A percentile compares a stretch with the other conserved stretches of the same genome.
These are phyloP conservation scores for Penicillium crustosum DNA, from an alignment of 2,329 filamentous ascomycete species.

Conservation along the genomic window DNA sequence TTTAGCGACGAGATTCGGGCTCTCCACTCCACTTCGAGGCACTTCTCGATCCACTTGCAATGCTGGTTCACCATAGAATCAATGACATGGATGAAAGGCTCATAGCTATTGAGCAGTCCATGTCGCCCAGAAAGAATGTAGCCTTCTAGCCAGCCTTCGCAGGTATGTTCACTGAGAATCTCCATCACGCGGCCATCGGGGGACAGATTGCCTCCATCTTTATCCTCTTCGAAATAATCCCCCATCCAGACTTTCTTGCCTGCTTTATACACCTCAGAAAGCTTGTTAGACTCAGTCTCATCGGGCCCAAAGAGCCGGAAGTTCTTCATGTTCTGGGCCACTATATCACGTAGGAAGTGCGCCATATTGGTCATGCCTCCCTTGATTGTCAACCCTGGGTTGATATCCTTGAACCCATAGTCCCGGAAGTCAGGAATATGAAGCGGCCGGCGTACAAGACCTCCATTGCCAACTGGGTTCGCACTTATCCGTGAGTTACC, in stretches of 20 bases:
- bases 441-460: slow-evolving; percentile 65
- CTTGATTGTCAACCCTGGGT: slow-evolving; percentile 56
- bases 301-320: slow-evolving; percentile 79
- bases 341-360: slow-evolving; percentile 65
- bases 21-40: slow-evolving; percentile 75
- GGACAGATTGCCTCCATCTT: slow-evolving; percentile 70
- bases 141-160: slow-evolving; percentile 77
- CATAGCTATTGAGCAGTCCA: slow-evolving; percentile 76
- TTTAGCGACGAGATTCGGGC: slow-evolving; percentile 72
- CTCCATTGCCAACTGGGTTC: slow-evolving; percentile 74
- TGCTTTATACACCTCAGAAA: slow-evolving; percentile 67
- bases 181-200: slow-evolving; percentile 74
- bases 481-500: slow-evolving; percentile 72
- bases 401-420: slow-evolving; percentile 64
- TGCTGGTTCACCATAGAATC: slow-evolving; percentile 86
- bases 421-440: slow-evolving; percentile 68
- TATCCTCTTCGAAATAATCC: slow-evolving; percentile 74
- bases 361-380: slow-evolving; percentile 72
- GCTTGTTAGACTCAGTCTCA: slow-evolving; percentile 80
- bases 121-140: slow-evolving; percentile 74
- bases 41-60: slow-evolving; percentile 84
- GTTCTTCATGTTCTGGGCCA: slow-evolving; percentile 62
- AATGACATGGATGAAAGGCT: slow-evolving; percentile 80
- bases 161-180: slow-evolving; percentile 78
- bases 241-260: slow-evolving; percentile 80